Evolutionary conservation across 768 basidiomycete genomes (phyloP).

Genomic region (Trametes villosa): DNA sequence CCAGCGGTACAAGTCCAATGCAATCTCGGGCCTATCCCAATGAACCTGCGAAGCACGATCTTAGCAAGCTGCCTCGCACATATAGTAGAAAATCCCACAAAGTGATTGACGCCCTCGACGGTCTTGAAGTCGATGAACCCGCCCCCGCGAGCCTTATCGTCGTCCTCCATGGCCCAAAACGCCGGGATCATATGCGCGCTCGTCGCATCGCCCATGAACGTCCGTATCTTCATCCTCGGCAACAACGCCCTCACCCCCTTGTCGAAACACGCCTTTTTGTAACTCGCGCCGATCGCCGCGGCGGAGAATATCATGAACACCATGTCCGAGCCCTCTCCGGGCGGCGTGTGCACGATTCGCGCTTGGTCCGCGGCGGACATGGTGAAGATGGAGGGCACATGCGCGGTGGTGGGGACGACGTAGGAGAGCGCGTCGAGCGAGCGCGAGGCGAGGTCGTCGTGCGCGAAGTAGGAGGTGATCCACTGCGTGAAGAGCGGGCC

Average conservation of each 20-base stretch:
- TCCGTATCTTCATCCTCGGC: slow-evolving; percentile 9
- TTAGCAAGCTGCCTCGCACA: no score
- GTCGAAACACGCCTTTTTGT: slow-evolving; percentile 18
- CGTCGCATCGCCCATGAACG: slow-evolving; percentile 1
- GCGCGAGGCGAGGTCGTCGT: slow-evolving; percentile 14
- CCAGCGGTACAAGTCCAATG: no score
- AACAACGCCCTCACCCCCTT: not conserved
- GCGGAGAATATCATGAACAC: not conserved
- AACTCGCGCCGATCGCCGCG: not conserved
- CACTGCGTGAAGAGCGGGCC: not conserved
- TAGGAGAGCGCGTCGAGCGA: slow-evolving; percentile 1
- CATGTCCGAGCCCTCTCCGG: not conserved
- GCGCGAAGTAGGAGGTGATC: slow-evolving; percentile 10
- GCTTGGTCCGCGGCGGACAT: not conserved
- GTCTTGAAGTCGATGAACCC: slow-evolving; percentile 22
- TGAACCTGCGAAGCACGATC: not conserved
- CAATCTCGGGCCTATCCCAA: no score
- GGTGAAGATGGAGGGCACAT: not conserved
- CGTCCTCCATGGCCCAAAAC: slow-evolving; percentile 29
- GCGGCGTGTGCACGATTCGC: not conserved
- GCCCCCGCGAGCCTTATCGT: slow-evolving; percentile 13
- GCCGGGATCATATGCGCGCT: not conserved
- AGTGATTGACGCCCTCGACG: slow-evolving; percentile 30
- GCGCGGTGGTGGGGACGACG: not conserved
- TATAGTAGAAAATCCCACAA: slow-evolving; percentile 23